phyloP scores from a whole-genome alignment of 2,329 filamentous ascomycete genomes.

The Dryadomyces quercivorus region DNA sequence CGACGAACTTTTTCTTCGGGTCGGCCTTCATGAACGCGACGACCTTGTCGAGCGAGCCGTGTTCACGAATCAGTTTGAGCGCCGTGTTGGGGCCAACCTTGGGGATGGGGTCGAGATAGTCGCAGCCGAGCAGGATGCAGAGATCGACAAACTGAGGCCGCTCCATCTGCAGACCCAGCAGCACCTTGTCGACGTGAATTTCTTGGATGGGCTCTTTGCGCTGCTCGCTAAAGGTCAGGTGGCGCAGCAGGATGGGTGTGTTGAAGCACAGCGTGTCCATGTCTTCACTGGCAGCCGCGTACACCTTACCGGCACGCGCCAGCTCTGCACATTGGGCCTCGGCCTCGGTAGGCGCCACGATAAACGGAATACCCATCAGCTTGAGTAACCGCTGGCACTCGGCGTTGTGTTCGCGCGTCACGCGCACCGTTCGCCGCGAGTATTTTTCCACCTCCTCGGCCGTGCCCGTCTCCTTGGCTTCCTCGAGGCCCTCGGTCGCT shows the following conservation, averaged over 20 bases:
- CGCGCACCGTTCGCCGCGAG: slow-evolving; percentile 79
- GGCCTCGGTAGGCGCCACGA: slow-evolving; percentile 90
- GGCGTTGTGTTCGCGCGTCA: slow-evolving; percentile 92
- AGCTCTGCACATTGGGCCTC: slow-evolving; percentile 92
- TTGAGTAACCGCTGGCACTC: slow-evolving; percentile 86
- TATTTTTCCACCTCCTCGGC: slow-evolving; percentile 98
- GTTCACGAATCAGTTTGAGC: slow-evolving; percentile 85
- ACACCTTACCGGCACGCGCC: slow-evolving; percentile 86
- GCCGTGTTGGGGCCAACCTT: slow-evolving; percentile 89
- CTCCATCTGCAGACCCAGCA: slow-evolving; percentile 83
- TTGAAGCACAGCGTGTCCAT: slow-evolving; percentile 99
- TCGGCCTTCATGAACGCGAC: slow-evolving; percentile 69
- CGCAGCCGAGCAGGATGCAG: slow-evolving; percentile 93
- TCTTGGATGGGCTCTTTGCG: slow-evolving; percentile 96
- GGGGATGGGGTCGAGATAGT: slow-evolving; percentile 93
- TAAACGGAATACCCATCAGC: slow-evolving; percentile 92
- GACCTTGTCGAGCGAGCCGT: slow-evolving; percentile 77
- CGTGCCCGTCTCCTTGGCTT: slow-evolving; percentile 94
- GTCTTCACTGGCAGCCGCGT: slow-evolving; percentile 91
- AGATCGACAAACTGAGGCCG: slow-evolving; percentile 90
- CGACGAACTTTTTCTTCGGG: slow-evolving; percentile 63
- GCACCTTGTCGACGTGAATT: slow-evolving; percentile 74
- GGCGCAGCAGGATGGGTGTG: slow-evolving; percentile 76
- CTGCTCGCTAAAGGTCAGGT: slow-evolving; percentile 95
- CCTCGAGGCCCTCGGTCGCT: slow-evolving; percentile 78